phyloP scores from a whole-genome alignment of 192 early-diverging fungal species.

The Podila epigama region DNA sequence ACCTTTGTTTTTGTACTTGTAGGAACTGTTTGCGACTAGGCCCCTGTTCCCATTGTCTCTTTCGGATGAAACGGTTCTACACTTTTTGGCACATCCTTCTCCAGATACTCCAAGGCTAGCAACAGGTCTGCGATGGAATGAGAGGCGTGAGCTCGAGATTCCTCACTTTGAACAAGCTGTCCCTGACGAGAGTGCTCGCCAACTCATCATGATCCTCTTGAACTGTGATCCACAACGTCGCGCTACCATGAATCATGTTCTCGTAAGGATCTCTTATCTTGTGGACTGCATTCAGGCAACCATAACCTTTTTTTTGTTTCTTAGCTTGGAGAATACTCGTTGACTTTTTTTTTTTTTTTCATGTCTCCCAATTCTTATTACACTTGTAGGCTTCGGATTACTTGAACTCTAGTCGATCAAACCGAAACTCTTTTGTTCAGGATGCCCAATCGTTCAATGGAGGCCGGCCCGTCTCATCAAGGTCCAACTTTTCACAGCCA shows the following conservation, averaged over 20 bases:
- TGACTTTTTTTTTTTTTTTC: neutral
- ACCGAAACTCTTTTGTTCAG: neutral
- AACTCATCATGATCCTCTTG: conserved; percentile 49
- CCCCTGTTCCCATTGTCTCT: conserved; percentile 52
- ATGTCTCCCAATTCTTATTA: neutral
- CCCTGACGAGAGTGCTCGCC: conserved; percentile 40
- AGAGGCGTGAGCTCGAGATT: conserved; percentile 49
- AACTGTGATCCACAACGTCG: conserved; percentile 51
- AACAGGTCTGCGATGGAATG: conserved; percentile 54
- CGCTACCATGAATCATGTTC: conserved; percentile 43
- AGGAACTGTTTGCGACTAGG: conserved; percentile 56
- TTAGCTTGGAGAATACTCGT: neutral
- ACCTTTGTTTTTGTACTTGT: too few species aligned
- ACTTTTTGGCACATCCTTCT: conserved; percentile 59
- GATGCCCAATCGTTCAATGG: neutral
- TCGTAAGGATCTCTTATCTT: conserved; percentile 37
- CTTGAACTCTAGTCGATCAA: neutral
- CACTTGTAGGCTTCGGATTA: conserved; percentile 6
- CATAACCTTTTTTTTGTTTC: neutral
- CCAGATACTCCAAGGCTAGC: conserved; percentile 52
- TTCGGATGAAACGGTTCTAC: conserved; percentile 56
- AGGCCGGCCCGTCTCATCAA: neutral
- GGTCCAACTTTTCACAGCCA: neutral
- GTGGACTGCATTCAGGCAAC: neutral
- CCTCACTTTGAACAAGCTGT: conserved; percentile 51